Conservation (phyloP, 345 rosid species). For the Moringa oleifera region DNA sequence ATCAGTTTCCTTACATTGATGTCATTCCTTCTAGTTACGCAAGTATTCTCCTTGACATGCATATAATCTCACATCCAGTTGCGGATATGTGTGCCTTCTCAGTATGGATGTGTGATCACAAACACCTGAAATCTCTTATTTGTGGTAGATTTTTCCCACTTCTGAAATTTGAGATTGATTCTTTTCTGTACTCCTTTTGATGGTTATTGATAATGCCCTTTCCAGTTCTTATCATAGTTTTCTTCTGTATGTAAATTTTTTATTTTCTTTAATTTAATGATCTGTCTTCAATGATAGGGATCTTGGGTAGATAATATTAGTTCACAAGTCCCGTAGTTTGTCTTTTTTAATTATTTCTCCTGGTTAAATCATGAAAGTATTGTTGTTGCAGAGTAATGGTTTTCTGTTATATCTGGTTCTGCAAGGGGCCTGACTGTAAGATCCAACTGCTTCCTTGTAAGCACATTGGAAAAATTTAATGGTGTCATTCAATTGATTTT, state of each 20-base stretch:
- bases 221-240: too few relatives aligned
- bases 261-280: too few relatives aligned
- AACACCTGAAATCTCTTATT: background rate
- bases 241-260: background rate
- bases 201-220: too few relatives aligned
- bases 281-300: background rate
- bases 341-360: background rate
- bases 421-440: background rate
- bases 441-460: background rate
- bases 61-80: background rate
- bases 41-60: background rate
- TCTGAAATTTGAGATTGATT: background rate
- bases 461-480: background rate
- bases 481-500: background rate
- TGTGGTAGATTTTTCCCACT: background rate
- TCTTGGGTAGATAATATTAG: background rate
- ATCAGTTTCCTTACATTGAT: background rate
- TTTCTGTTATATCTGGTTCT: background rate
- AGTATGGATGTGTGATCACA: background rate
- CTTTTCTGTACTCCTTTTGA: too few relatives aligned
- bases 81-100: background rate
- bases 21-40: background rate
- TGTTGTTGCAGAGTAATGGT: background rate
- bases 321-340: background rate
- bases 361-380: too few relatives aligned